Evolutionary conservation across 192 early-diverging fungal genomes (phyloP).

Genomic region (Rhizophagus sp.): DNA sequence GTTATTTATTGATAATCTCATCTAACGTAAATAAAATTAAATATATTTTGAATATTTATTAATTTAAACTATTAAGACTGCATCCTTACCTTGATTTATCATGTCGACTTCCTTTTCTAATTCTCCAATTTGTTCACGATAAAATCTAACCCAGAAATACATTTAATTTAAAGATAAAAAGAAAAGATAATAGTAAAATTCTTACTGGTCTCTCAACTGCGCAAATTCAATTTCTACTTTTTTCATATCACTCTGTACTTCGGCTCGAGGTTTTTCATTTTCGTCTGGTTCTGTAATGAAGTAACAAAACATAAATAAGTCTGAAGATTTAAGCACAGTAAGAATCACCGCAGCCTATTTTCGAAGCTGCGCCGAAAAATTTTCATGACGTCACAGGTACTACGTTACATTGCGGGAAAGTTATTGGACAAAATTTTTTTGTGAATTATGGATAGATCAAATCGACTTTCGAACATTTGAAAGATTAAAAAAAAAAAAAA

Average conservation of each 20-base stretch:
- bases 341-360: not conserved
- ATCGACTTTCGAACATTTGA: not conserved
- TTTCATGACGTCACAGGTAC: not conserved
- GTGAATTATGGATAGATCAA: not conserved
- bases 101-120: not conserved
- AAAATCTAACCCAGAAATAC: not conserved
- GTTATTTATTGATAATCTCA: not conserved
- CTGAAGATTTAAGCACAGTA: too few species aligned
- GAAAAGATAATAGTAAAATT: not conserved
- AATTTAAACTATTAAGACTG: not conserved
- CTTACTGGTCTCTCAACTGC: slow-evolving; percentile 11
- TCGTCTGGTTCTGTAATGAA: slow-evolving; percentile 4
- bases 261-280: not conserved
- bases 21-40: too few species aligned
- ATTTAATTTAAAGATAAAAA: not conserved
- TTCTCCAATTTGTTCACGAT: slow-evolving; percentile 2
- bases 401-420: not conserved
- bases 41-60: not conserved
- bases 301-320: not conserved
- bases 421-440: not conserved
- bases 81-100: not conserved
- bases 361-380: not conserved
- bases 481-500: too few species aligned
- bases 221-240: not conserved
- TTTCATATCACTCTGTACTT: slow-evolving; percentile 4